Base-by-base conservation (phyloP, 225 moss, liverwort and hornwort genomes). In the Climacium dendroides region DNA sequence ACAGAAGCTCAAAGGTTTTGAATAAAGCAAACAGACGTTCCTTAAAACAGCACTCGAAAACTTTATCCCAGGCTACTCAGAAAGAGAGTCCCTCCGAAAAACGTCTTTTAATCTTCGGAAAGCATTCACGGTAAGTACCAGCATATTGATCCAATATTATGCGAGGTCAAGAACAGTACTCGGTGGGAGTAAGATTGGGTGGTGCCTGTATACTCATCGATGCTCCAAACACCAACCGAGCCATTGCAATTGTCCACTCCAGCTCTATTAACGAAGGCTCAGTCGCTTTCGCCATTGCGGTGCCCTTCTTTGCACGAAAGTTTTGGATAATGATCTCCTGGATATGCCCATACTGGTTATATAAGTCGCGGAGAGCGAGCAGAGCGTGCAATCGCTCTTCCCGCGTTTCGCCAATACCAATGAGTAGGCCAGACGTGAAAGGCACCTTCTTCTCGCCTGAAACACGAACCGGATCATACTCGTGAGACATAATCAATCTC, bases 251-350 rank as follows among this genome's bases (percentile, higher is more conserved):
- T 60, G 97, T 96, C 97, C 97, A 97, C 82, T 93, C 87, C 87
- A 96, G 86, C 85, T 97, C 97, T 53, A 66, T 87, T 47, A 97
- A 72, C 50, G 92, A 57, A 80, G 97, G 97, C 81, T 97, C 97
- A 50, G 86, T 85, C 43, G 93, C 92, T 83, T 92, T 90, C 65
- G 92, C 94, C 97, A 97, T 97, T 75, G 94, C 90, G 17, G 97
- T 97, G 90, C 95, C 95, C 80, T 95, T 93, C 93, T 74, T 74
- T 74, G 96, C 96, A 83, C 97, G 92, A 86, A 97, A 97, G 65
- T 97, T 97, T 86, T 97, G 97, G 52, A 97, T 95, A 59, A 97
- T 97, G 34, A 97, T 89, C 90, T 97, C 97, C 89, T 97, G 97
- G 89, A 97, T 95, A 90, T 97, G 97, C 85, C 95, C 95, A 90